phyloP scores from a whole-genome alignment of 75 land plant species.

The Chamaecyparis obtusa region DNA sequence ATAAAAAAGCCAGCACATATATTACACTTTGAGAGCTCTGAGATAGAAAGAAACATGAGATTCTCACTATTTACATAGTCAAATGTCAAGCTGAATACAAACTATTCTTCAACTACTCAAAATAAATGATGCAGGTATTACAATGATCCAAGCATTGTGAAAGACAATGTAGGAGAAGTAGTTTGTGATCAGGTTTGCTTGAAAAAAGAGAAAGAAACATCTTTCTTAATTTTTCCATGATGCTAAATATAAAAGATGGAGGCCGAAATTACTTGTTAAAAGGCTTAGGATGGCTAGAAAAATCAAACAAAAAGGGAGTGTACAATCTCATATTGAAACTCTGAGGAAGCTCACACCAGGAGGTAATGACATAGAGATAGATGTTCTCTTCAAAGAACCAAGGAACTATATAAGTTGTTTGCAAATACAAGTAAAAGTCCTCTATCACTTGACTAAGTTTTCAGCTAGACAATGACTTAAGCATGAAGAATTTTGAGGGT shows the following conservation, averaged over 20 bases:
- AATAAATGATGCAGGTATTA: not conserved
- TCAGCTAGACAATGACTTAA: not conserved
- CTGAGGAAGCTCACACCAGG: constrained; percentile 2
- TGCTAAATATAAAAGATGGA: not conserved
- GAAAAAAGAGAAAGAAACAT: not conserved
- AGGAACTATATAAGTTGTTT: not conserved
- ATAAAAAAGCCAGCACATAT: not conserved
- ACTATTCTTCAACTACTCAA: not conserved
- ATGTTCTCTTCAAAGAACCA: not conserved
- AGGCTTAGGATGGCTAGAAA: not conserved
- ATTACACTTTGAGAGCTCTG: not conserved
- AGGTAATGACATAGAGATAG: not conserved
- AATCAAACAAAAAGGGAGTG: not conserved
- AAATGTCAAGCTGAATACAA: not conserved
- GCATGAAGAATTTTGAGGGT: no score
- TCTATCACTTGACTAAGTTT: not conserved
- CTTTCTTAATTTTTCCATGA: not conserved
- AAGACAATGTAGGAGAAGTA: not conserved
- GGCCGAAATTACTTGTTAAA: not conserved
- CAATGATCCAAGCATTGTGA: not conserved
- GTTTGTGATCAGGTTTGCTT: not conserved
- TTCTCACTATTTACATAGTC: not conserved
- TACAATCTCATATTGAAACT: not conserved
- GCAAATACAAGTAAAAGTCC: not conserved
- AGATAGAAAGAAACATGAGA: not conserved